phyloP scores from a whole-genome alignment of 306 rosid species.

The Quillaja saponaria region DNA sequence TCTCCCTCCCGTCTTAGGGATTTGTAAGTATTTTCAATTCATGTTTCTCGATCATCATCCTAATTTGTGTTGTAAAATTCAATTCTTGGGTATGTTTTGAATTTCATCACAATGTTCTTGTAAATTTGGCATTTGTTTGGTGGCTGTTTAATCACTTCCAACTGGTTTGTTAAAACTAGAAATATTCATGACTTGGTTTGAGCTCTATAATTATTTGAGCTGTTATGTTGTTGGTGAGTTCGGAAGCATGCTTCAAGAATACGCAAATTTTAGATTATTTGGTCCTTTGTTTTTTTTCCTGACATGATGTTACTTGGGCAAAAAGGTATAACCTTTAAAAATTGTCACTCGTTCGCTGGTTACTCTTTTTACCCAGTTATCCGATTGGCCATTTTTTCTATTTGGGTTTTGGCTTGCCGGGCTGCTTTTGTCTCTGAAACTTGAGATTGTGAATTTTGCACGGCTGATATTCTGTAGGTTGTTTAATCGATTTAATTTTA shows the following conservation, averaged over 20 bases:
- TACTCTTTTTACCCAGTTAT: no score
- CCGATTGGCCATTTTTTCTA: no score
- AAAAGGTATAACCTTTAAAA: no score
- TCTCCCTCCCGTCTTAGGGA: conserved; percentile 8
- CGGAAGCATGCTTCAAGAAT: no score
- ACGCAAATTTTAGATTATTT: no score
- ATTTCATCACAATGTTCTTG: conserved; percentile 7
- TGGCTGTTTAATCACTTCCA: conserved; percentile 24
- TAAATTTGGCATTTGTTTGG: conserved; percentile 2
- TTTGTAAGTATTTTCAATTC: conserved; percentile 12
- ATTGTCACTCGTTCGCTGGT: no score
- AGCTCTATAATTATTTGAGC: conserved; percentile 14
- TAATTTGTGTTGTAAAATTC: not conserved
- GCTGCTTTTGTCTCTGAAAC: no score
- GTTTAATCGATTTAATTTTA: not conserved
- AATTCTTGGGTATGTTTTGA: not conserved
- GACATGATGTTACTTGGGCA: no score
- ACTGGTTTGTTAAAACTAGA: no score
- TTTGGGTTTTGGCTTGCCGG: no score
- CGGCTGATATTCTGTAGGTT: conserved; percentile 11
- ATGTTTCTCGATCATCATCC: not conserved
- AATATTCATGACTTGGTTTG: conserved; percentile 25
- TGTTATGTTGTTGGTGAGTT: conserved; percentile 17
- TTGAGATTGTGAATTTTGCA: no score
- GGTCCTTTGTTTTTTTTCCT: no score